Conservation (phyloP, 2,329 filamentous ascomycete genomes). For the Pseudocercospora pini-densiflorae region DNA sequence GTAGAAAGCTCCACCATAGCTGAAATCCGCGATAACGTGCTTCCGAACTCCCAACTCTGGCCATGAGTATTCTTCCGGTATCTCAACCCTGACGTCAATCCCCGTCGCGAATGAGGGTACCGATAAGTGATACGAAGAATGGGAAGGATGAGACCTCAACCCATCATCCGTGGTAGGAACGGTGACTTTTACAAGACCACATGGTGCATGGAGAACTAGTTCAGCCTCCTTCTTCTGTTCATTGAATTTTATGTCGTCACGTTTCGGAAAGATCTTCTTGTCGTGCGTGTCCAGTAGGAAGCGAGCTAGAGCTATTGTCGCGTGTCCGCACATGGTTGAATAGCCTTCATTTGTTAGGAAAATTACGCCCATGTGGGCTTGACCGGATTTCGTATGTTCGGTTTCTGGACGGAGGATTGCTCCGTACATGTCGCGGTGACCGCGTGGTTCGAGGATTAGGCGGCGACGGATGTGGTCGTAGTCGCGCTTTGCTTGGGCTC, state of each 20-base stretch:
- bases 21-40: constrained; percentile 42
- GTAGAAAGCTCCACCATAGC: constrained; percentile 54
- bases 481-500: constrained; percentile 40
- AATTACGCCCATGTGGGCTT: constrained; percentile 55
- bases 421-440: constrained; percentile 59
- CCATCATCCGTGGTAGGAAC: constrained; percentile 44
- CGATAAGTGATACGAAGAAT: constrained; percentile 48
- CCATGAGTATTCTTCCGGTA: constrained; percentile 44
- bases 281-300: constrained; percentile 45
- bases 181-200: constrained; percentile 48
- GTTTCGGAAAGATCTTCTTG: constrained; percentile 44
- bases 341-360: constrained; percentile 56
- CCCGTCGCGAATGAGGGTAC: constrained; percentile 49
- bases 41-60: constrained; percentile 40
- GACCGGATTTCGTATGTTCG: constrained; percentile 39
- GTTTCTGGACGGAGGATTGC: constrained; percentile 51
- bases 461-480: constrained; percentile 43
- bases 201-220: constrained; percentile 51
- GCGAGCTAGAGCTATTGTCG: constrained; percentile 54
- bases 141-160: constrained; percentile 42
- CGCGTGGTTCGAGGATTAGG: constrained; percentile 54
- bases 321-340: constrained; percentile 58
- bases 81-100: constrained; percentile 36
- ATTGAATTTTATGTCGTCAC: constrained; percentile 41
- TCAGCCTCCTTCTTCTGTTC: constrained; percentile 29